These are phyloP conservation scores for Flaveria floridana DNA, from an alignment of 140 eudicot species.

Conservation along the genomic window DNA sequence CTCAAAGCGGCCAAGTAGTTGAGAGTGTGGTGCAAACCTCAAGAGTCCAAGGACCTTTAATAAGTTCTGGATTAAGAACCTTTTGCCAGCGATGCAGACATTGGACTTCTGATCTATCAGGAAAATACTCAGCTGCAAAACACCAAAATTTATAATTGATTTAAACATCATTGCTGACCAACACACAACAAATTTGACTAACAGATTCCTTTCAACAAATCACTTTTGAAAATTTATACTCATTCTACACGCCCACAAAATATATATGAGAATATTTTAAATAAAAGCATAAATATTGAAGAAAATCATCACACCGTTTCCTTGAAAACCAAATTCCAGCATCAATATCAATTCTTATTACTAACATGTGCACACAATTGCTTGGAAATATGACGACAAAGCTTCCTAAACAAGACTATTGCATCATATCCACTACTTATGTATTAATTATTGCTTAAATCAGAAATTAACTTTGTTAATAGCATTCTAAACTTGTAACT, in stretches of 20 bases:
- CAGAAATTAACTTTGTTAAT: too few relatives aligned
- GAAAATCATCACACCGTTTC: not conserved
- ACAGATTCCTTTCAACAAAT: slow-evolving; percentile 5
- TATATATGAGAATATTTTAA: not conserved
- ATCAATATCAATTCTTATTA: not conserved
- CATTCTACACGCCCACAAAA: not conserved
- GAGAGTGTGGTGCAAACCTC: slow-evolving; percentile 54
- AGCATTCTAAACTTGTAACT: too few relatives aligned
- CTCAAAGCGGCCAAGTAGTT: not conserved
- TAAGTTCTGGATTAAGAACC: slow-evolving; percentile 95
- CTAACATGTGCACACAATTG: slow-evolving; percentile 11
- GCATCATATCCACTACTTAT: not conserved
- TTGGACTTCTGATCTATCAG: slow-evolving; percentile 93
- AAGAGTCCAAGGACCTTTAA: slow-evolving; percentile 96
- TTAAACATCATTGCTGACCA: not conserved
- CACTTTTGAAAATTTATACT: not conserved
- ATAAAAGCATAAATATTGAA: not conserved
- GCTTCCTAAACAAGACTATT: slow-evolving; percentile 6
- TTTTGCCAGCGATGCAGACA: slow-evolving; percentile 99
- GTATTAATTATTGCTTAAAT: not conserved
- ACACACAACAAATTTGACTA: not conserved
- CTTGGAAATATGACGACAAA: not conserved
- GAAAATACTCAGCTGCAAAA: slow-evolving; percentile 83
- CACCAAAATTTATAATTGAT: slow-evolving; percentile 23
- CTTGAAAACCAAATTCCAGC: not conserved